A percentile compares a stretch with the other conserved stretches of the same genome.
Evolutionary conservation across 805 yeast species (phyloP).

Genomic region (Kuraishia ogatae): DNA sequence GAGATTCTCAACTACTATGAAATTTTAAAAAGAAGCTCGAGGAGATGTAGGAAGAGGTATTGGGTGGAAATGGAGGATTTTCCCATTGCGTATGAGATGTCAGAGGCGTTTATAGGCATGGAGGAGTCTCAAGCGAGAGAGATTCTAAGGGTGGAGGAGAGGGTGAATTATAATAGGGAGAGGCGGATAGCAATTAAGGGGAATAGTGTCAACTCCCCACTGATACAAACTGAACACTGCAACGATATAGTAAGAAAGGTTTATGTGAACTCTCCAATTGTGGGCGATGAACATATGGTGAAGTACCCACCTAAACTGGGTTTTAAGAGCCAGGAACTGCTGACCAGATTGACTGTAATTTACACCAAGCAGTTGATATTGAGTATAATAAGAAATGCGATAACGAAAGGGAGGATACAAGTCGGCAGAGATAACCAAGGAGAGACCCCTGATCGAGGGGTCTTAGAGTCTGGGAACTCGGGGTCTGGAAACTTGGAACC

Average conservation of each 20-base stretch:
- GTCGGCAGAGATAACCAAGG: background rate
- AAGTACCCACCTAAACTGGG: background rate
- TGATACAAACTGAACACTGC: background rate
- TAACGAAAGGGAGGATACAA: background rate
- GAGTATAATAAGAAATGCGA: background rate
- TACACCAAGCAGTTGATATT: background rate
- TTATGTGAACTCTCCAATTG: background rate
- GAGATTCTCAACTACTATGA: constrained; percentile 34
- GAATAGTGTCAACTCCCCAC: background rate
- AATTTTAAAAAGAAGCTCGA: constrained; percentile 12
- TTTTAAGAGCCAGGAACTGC: background rate
- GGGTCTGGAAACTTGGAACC: background rate
- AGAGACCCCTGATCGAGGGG: too few relatives aligned
- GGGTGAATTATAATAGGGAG: background rate
- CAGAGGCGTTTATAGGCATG: constrained; percentile 24
- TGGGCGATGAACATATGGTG: background rate
- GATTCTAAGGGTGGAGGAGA: background rate
- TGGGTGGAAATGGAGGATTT: constrained; percentile 27
- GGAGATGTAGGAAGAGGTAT: constrained; percentile 3
- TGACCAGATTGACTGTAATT: background rate
- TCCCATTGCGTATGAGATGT: constrained; percentile 40
- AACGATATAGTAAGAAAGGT: background rate
- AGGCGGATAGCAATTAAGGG: background rate
- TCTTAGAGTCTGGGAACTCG: too few relatives aligned
- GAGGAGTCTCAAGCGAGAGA: constrained; percentile 25